Evolutionary conservation across 2,329 filamentous ascomycete species (phyloP).

Genomic region (Chrysosporium keratinophilum): DNA sequence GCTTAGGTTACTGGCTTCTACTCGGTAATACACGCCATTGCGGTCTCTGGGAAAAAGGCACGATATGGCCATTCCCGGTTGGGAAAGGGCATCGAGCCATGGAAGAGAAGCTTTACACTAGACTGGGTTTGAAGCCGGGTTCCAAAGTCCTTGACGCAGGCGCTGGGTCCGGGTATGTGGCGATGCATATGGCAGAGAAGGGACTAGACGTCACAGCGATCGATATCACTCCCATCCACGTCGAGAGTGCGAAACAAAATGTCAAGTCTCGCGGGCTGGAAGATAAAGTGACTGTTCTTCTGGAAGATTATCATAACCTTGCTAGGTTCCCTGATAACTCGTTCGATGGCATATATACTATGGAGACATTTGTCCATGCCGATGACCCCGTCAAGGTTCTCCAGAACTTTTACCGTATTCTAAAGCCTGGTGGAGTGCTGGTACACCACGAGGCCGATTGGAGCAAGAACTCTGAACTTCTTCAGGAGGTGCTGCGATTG

Average conservation of each 20-base stretch:
- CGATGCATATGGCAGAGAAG: conserved; percentile 38
- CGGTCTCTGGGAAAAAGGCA: conserved; percentile 40
- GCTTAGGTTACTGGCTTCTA: conserved; percentile 28
- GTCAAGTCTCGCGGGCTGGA: conserved; percentile 28
- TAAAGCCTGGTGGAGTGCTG: conserved; percentile 38
- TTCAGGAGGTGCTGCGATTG: conserved; percentile 4
- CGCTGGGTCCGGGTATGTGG: conserved; percentile 43
- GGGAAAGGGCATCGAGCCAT: conserved; percentile 36
- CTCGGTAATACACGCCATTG: conserved; percentile 44
- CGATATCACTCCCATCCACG: conserved; percentile 42
- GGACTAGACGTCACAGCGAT: conserved; percentile 39
- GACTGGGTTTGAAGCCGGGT: conserved; percentile 31
- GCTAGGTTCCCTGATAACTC: conserved; percentile 30
- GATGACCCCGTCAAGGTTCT: conserved; percentile 39
- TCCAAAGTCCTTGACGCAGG: conserved; percentile 44
- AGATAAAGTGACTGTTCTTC: conserved; percentile 30
- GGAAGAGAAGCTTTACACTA: conserved; percentile 41
- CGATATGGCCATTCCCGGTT: conserved; percentile 43
- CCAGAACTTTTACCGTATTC: conserved; percentile 39
- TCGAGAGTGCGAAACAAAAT: conserved; percentile 37
- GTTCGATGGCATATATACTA: conserved; percentile 46
- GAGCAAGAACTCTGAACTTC: conserved; percentile 4
- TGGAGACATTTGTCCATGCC: conserved; percentile 48
- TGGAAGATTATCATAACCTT: conserved; percentile 46
- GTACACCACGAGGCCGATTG: conserved; percentile 8